phyloP scores from a whole-genome alignment of 805 yeast genomes.

The Candida manassasensis region DNA sequence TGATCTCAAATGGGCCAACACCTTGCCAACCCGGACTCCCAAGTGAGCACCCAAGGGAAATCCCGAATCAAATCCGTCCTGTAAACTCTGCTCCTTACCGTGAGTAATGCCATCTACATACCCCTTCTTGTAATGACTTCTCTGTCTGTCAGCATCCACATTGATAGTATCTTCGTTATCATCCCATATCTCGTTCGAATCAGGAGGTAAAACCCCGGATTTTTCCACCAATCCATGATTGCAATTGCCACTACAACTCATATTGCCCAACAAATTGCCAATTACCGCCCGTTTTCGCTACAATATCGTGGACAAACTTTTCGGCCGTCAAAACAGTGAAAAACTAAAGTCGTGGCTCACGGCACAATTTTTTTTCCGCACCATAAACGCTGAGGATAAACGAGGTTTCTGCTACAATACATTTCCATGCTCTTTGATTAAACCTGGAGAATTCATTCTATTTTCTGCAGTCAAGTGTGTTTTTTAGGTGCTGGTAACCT shows the following conservation, averaged over 20 bases:
- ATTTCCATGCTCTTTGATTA: too few relatives aligned
- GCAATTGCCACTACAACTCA: slow-evolving; percentile 2
- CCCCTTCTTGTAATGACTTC: slow-evolving; percentile 74
- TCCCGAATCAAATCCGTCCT: slow-evolving; percentile 76
- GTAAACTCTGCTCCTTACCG: slow-evolving; percentile 66
- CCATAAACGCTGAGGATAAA: too few relatives aligned
- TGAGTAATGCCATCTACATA: slow-evolving; percentile 73
- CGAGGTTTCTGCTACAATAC: too few relatives aligned
- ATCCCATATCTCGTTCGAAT: slow-evolving; percentile 27
- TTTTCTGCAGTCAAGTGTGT: background rate
- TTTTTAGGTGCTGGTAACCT: slow-evolving; percentile 15
- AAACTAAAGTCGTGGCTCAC: slow-evolving; percentile 1
- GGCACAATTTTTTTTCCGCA: background rate
- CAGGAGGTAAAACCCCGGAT: background rate
- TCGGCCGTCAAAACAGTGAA: too few relatives aligned
- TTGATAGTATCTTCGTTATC: slow-evolving; percentile 13
- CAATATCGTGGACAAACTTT: too few relatives aligned
- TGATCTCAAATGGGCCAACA: slow-evolving; percentile 47
- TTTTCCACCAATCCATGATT: background rate
- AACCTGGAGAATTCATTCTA: background rate
- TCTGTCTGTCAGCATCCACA: slow-evolving; percentile 34
- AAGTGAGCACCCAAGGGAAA: slow-evolving; percentile 70
- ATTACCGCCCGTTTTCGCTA: background rate
- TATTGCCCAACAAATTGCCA: background rate
- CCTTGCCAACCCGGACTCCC: slow-evolving; percentile 61